phyloP scores from a whole-genome alignment of 257 asterid genomes.

The Solanum bukasovii region DNA sequence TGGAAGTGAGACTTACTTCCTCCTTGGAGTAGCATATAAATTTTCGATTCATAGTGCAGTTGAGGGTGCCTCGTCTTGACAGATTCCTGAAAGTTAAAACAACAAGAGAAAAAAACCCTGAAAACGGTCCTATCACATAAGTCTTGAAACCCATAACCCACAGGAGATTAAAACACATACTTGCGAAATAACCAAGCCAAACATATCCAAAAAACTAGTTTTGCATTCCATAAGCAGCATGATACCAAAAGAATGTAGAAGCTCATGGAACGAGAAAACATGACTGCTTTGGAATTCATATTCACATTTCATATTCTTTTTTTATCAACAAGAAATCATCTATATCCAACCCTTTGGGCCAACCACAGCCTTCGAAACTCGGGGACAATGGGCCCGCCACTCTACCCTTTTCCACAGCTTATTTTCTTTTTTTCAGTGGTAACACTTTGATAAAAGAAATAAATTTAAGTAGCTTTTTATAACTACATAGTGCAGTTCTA shows the following conservation, averaged over 20 bases:
- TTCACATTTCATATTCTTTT: neutral
- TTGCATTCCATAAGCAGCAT: neutral
- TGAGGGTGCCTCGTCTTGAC: conserved; percentile 81
- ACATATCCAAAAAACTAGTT: neutral
- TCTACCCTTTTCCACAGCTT: neutral
- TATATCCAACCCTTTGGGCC: neutral
- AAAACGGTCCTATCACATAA: neutral
- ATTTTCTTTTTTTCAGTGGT: neutral
- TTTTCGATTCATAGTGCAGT: conserved; percentile 82
- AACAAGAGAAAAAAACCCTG: neutral
- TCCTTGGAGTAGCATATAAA: conserved; percentile 85
- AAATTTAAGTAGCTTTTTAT: neutral
- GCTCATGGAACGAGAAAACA: neutral
- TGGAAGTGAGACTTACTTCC: conserved; percentile 56
- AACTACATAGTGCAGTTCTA: neutral
- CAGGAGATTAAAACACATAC: neutral
- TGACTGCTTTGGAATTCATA: neutral
- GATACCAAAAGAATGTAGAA: neutral
- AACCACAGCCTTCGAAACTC: neutral
- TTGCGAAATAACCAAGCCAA: neutral
- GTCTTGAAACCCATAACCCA: neutral
- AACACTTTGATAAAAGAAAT: neutral
- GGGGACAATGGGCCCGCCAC: neutral
- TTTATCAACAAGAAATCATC: neutral
- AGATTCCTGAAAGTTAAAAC: conserved; percentile 45